Evolutionary conservation across 805 yeast genomes (phyloP).

Genomic region (Sungouiozyma intestinalis): DNA sequence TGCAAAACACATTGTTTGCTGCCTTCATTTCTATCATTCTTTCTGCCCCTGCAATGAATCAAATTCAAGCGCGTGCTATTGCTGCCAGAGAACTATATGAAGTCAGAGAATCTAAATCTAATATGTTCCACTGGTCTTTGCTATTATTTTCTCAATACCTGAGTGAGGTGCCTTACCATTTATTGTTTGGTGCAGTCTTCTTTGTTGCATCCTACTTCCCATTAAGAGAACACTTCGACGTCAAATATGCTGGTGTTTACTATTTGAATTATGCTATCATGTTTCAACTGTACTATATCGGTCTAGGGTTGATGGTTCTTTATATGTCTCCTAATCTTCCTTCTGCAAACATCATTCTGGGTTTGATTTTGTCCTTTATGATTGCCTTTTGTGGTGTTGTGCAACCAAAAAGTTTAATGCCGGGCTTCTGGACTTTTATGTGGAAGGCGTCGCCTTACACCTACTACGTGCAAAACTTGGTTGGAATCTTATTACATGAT

Average conservation of each 20-base stretch:
- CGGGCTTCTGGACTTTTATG: slow-evolving; percentile 36
- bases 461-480: slow-evolving; percentile 35
- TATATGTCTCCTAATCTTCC: slow-evolving; percentile 18
- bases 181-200: slow-evolving; percentile 22
- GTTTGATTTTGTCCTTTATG: slow-evolving; percentile 21
- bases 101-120: slow-evolving; percentile 33
- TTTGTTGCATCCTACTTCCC: slow-evolving; percentile 35
- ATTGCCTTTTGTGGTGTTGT: slow-evolving; percentile 32
- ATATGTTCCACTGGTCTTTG: slow-evolving; percentile 34
- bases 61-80: slow-evolving; percentile 30
- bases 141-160: slow-evolving; percentile 28
- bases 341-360: slow-evolving; percentile 22
- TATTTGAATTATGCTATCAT: slow-evolving; percentile 33
- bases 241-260: slow-evolving; percentile 38
- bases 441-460: slow-evolving; percentile 35
- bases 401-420: slow-evolving; percentile 31
- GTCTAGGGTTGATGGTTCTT: slow-evolving; percentile 30
- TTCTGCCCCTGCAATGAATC: slow-evolving; percentile 33
- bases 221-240: slow-evolving; percentile 22
- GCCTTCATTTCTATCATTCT: slow-evolving; percentile 31
- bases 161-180: slow-evolving; percentile 30
- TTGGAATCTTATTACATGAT: slow-evolving; percentile 41
- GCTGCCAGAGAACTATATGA: slow-evolving; percentile 32
- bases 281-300: slow-evolving; percentile 38
- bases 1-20: slow-evolving; percentile 30